phyloP scores from a whole-genome alignment of 1,284 basidiomycete species.

The Veloporphyrellus conicus region DNA sequence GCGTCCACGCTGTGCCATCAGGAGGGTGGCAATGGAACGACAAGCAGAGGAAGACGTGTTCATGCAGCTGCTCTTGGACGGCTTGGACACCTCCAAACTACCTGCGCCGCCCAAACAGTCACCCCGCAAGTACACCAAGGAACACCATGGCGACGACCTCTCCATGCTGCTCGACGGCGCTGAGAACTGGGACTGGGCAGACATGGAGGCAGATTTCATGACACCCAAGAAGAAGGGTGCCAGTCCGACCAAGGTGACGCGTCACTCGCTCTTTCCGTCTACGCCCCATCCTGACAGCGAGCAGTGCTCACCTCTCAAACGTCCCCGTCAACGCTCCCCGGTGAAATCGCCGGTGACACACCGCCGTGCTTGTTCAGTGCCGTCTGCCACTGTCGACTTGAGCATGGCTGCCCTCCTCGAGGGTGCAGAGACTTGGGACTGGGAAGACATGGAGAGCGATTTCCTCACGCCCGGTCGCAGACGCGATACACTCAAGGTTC shows the following conservation, averaged over 20 bases:
- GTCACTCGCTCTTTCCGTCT: not conserved
- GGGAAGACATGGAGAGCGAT: conserved; percentile 46
- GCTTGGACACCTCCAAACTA: conserved; percentile 38
- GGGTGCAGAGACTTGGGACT: conserved; percentile 49
- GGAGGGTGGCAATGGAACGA: conserved; percentile 11
- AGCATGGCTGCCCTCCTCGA: conserved; percentile 37
- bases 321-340: conserved; percentile 16
- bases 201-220: conserved; percentile 36
- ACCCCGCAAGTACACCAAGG: conserved; percentile 12
- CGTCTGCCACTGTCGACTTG: conserved; percentile 14
- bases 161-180: conserved; percentile 48
- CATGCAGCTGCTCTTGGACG: conserved; percentile 44
- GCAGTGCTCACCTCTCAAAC: conserved; percentile 17
- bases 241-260: conserved; percentile 19
- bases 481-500: conserved; percentile 22
- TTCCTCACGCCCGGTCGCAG: conserved; percentile 36
- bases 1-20: conserved; percentile 24
- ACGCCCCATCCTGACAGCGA: not conserved
- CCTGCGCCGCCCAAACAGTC: conserved; percentile 1
- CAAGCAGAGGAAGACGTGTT: conserved; percentile 40
- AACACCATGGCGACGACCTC: conserved; percentile 31
- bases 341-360: conserved; percentile 15
- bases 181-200: conserved; percentile 52
- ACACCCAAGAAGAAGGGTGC: conserved; percentile 37
- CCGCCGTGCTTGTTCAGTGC: conserved; percentile 10